Base-by-base conservation (phyloP, 345 rosid genomes). In the Eucalyptus polybractea region DNA sequence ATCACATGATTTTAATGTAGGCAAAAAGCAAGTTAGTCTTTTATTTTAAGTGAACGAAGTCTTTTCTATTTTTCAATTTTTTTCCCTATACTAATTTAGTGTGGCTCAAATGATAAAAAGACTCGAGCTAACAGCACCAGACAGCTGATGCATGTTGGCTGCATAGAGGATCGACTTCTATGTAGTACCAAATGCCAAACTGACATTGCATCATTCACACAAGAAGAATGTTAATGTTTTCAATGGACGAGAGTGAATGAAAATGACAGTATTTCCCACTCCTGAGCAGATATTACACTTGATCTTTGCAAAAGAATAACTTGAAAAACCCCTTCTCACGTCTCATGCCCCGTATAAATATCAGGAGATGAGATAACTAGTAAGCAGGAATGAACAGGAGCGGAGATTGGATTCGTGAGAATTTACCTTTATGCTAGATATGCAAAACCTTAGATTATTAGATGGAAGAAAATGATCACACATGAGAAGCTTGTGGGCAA, bases 311-410 rank as follows among this genome's bases (percentile, higher is more conserved):
- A 37, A 37, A 37, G 45, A 72, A 72, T 72, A 37, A 72, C 83
- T 72, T 0, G 44, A 33, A 72, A 2, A 21, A 9, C 5, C 44
- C 22, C 24, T 24, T 19, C 83, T 37, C 11, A 37, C 2, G 7
- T 19, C 2, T 37, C 14, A 72, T 3, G 7, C 12, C 8, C 0
- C 0, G 27, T 19, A 42, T 37, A 37, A 24, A 37, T 72, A 72
- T 40, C 3, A 0, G 40, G 5, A 22, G 25, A 72, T 72, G 45
- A 72, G 22, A 21, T 0, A 72, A 72, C 2, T n/a, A n/a, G n/a
- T n/a, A n/a, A n/a, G n/a, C n/a, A n/a, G n/a, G n/a, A n/a, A n/a
- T n/a, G n/a, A 33, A 72, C 7, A 0, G 7, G 2, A 72, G 25
- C 4, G 0, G 25, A 10, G 13, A 19, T 37, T 72, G 45, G 12